Conservation (phyloP, 805 yeast genomes). For the Wickerhamia fluorescens region DNA sequence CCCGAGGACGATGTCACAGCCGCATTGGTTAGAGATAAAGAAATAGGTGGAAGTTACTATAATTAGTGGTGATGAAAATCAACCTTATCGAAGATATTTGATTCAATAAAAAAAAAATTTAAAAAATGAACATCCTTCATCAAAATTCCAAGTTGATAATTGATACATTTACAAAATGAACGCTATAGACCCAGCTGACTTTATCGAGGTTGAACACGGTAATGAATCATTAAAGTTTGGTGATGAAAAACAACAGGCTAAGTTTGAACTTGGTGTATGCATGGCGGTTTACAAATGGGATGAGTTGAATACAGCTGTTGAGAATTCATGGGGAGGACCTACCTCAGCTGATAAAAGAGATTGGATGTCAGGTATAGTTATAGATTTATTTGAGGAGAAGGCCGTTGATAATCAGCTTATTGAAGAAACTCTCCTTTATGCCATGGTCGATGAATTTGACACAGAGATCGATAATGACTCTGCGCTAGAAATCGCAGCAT, state of each 20-base stretch:
- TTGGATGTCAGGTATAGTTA: conserved; percentile 81
- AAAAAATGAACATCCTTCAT: too few relatives aligned
- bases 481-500: conserved; percentile 65
- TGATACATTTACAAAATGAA: conserved; percentile 17
- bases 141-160: background rate
- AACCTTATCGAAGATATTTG: background rate
- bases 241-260: conserved; percentile 67
- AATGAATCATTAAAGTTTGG: conserved; percentile 31
- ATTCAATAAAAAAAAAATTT: too few relatives aligned
- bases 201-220: conserved; percentile 46
- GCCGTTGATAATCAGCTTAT: conserved; percentile 71
- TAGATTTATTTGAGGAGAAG: conserved; percentile 65
- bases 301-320: conserved; percentile 80
- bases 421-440: conserved; percentile 78
- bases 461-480: conserved; percentile 84
- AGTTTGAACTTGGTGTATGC: conserved; percentile 88
- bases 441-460: conserved; percentile 95
- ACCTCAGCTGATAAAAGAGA: conserved; percentile 87
- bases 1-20: conserved; percentile 63
- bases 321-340: conserved; percentile 93
- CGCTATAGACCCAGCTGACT: conserved; percentile 41
- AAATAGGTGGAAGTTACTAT: conserved; percentile 3
- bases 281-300: conserved; percentile 92
- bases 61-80: background rate
- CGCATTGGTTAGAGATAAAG: conserved; percentile 37